Evolutionary conservation across 176 grass and related monocot species (phyloP).

Genomic region (Cocos nucifera): DNA sequence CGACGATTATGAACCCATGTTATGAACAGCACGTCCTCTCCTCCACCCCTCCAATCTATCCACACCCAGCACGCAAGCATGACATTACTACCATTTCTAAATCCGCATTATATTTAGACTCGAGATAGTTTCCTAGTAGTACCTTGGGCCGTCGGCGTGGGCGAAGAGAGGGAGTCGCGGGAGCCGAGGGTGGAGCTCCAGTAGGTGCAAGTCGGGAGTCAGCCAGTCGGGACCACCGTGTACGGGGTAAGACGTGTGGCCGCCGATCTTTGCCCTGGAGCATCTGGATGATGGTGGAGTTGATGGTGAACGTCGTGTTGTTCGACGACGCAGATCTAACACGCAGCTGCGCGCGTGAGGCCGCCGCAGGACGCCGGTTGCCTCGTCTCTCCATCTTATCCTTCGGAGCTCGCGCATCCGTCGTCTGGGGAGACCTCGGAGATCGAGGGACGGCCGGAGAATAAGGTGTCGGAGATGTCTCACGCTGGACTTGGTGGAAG

Average conservation of each 20-base stretch:
- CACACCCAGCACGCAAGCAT: too few relatives aligned
- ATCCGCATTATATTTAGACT: too few relatives aligned
- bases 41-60: too few relatives aligned
- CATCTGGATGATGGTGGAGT: not conserved
- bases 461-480: slow-evolving; percentile 98
- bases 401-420: slow-evolving; percentile 25
- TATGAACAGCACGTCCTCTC: too few relatives aligned
- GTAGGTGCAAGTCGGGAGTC: too few relatives aligned
- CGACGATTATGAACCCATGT: too few relatives aligned
- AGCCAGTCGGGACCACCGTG: not conserved
- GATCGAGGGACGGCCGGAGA: slow-evolving; percentile 50
- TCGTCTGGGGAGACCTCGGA: slow-evolving; percentile 20
- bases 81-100: too few relatives aligned
- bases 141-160: too few relatives aligned
- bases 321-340: not conserved
- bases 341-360: not conserved
- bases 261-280: slow-evolving; percentile 2
- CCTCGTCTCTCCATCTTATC: not conserved
- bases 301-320: not conserved
- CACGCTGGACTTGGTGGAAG: slow-evolving; percentile 64
- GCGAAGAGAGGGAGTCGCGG: too few relatives aligned
- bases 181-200: too few relatives aligned
- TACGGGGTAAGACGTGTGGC: not conserved
- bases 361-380: not conserved
- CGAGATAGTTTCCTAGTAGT: too few relatives aligned